A percentile compares a stretch with the other conserved stretches of the same genome.
Evolutionary conservation across 768 basidiomycete species (phyloP).

Genomic region (Amyloporia xantha): DNA sequence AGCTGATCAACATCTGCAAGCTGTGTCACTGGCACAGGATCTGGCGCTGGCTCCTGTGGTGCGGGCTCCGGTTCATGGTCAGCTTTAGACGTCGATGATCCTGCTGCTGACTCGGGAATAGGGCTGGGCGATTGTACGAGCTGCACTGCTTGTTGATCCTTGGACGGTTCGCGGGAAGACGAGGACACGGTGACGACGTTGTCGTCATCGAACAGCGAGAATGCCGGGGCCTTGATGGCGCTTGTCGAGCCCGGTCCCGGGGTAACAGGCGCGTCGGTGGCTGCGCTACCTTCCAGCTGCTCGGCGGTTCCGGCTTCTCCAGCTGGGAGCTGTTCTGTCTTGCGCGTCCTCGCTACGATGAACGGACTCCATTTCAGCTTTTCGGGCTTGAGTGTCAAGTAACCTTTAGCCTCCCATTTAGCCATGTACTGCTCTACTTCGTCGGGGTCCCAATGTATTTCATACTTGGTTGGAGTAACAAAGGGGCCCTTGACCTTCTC

Average conservation of each 20-base stretch:
- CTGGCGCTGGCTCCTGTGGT: too few relatives aligned
- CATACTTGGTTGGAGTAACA: conserved; percentile 62
- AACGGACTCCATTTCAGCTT: conserved; percentile 95
- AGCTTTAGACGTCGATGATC: too few relatives aligned
- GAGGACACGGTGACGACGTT: conserved; percentile 14
- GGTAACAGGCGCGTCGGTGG: background rate
- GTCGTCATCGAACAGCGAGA: conserved; percentile 26
- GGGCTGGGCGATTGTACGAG: background rate
- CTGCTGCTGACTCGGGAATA: background rate
- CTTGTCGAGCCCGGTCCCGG: background rate
- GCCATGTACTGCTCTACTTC: conserved; percentile 59
- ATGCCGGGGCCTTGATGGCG: conserved; percentile 11
- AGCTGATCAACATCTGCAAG: conserved; percentile 5
- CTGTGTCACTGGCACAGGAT: too few relatives aligned
- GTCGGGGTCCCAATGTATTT: conserved; percentile 66
- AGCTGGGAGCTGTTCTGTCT: conserved; percentile 16
- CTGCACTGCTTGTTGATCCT: background rate
- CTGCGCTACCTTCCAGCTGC: background rate
- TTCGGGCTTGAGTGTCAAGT: conserved; percentile 70
- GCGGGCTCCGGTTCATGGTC: too few relatives aligned
- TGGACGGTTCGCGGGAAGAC: background rate
- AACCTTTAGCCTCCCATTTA: conserved; percentile 73
- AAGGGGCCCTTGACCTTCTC: conserved; percentile 45
- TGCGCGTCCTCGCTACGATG: conserved; percentile 48
- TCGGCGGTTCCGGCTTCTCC: background rate